A percentile compares a stretch with the other conserved stretches of the same genome.
Conservation (phyloP, 257 asterid genomes). For the Knoxia roxburghii region DNA sequence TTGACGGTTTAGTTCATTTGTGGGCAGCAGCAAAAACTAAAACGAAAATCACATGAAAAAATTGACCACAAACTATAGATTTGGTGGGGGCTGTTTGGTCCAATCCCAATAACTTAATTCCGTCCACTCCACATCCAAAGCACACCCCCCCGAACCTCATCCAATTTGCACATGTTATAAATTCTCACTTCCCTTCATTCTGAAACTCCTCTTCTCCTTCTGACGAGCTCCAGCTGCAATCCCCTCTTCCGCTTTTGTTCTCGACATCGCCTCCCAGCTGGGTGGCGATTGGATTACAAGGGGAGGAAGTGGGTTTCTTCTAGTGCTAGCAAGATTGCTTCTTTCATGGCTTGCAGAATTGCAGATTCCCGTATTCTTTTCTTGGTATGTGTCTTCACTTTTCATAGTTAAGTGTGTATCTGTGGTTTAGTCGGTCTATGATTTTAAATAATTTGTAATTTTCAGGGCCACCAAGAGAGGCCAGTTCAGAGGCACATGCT, state of each 20-base stretch:
- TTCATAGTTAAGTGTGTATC: neutral
- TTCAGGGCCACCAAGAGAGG: constrained; percentile 54
- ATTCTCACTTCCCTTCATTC: neutral
- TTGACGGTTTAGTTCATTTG: no score
- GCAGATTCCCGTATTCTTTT: constrained; percentile 54
- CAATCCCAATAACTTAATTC: constrained; percentile 2
- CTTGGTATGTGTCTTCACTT: constrained; percentile 35
- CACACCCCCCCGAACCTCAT: neutral
- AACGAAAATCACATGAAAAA: neutral
- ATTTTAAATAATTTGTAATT: constrained; percentile 3
- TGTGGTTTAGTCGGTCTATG: constrained; percentile 7
- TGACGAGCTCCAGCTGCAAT: neutral
- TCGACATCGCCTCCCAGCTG: neutral
- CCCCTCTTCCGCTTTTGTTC: neutral
- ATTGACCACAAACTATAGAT: neutral
- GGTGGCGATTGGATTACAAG: neutral
- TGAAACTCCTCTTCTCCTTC: neutral
- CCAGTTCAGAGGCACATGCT: constrained; percentile 39
- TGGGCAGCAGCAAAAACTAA: no score
- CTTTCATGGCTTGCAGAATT: constrained; percentile 61
- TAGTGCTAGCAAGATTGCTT: no score
- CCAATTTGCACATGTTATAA: neutral
- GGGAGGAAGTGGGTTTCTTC: constrained; percentile 6
- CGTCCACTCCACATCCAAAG: constrained; percentile 16
- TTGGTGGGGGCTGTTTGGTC: constrained; percentile 10